Base-by-base conservation (phyloP, 441 rosid species). In the Raphanus hybrid region DNA sequence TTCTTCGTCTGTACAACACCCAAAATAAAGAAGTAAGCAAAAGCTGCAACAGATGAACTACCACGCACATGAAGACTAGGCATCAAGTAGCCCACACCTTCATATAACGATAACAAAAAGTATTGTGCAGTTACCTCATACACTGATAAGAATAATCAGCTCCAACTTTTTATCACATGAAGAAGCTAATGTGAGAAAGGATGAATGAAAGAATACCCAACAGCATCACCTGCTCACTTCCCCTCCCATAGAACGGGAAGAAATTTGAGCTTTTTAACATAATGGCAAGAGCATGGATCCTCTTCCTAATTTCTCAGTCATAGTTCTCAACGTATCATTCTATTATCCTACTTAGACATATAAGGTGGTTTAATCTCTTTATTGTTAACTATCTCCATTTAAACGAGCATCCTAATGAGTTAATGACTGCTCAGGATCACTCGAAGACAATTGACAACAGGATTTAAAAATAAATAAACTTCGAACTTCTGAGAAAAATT, bases 141-240 rank as follows among this genome's bases (percentile, higher is more conserved):
- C 87, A 90, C 79, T 87, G 93, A 85, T 84, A 88, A 88, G 96
- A 85, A 85, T 64, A 76, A 90, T 81, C 90, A 82, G 91, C 98
- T 89, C 99, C 99, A 92, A 85, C 96, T 83, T 90, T 20, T 93
- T 86, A 90, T 86, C 98, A 96, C 85, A 96, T 43, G 97, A 89
- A 86, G 98, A 88, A 89, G 97, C 87, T 87, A 92, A 90, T 71
- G 88, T 89, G 90, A 91, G 81, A 88, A 91, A 82, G 86, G 92
- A 87, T 84, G 90, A 91, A 91, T 86, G 85, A 88, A 93, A 87
- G 88, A 87, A 92, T 82, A 91, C 84, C 86, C 79, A 86, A 82
- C 81, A 78, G 86, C 89, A 87, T 85, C 88, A 89, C 87, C 96
- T 84, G 95, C 91, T 86, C 88, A 84, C 85, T 91, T 89, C 84